Evolutionary conservation across 345 rosid species (phyloP).

Genomic region (Hevea brasiliensis): DNA sequence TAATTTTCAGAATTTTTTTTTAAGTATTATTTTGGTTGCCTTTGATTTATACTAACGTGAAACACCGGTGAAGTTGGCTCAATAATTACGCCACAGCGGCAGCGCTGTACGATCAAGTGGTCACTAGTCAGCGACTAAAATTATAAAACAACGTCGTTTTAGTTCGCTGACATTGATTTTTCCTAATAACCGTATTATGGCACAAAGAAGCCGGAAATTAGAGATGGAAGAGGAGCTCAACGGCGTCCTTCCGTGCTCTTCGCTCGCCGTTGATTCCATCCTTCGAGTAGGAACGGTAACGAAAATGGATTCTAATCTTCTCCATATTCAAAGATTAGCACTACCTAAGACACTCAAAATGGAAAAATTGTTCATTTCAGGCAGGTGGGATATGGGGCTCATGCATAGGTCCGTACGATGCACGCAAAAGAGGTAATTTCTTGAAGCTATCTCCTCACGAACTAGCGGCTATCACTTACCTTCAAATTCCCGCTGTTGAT

Average conservation of each 20-base stretch:
- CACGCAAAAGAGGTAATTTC: conserved; percentile 53
- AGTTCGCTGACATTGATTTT: too few relatives aligned
- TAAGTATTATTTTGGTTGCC: too few relatives aligned
- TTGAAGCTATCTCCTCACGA: background rate
- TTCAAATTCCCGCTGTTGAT: background rate
- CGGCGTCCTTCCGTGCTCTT: conserved; percentile 70
- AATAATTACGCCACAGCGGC: too few relatives aligned
- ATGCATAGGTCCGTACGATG: conserved; percentile 59
- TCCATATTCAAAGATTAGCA: too few relatives aligned
- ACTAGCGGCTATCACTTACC: background rate
- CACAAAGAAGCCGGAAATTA: conserved; percentile 14
- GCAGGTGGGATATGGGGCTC: conserved; percentile 78
- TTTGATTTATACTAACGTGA: too few relatives aligned
- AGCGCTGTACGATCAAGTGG: too few relatives aligned
- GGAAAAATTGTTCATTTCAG: conserved; percentile 31
- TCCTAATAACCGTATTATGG: background rate
- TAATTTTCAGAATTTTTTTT: too few relatives aligned
- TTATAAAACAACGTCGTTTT: conserved; percentile 5
- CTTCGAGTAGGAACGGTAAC: conserved; percentile 65
- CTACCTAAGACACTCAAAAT: background rate
- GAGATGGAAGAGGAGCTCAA: conserved; percentile 56
- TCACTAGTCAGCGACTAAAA: too few relatives aligned
- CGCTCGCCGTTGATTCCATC: conserved; percentile 62
- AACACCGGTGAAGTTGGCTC: too few relatives aligned
- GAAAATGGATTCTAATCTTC: too few relatives aligned